Conservation (phyloP, 169 alveolate genomes). For the Toxoplasma gondii region DNA sequence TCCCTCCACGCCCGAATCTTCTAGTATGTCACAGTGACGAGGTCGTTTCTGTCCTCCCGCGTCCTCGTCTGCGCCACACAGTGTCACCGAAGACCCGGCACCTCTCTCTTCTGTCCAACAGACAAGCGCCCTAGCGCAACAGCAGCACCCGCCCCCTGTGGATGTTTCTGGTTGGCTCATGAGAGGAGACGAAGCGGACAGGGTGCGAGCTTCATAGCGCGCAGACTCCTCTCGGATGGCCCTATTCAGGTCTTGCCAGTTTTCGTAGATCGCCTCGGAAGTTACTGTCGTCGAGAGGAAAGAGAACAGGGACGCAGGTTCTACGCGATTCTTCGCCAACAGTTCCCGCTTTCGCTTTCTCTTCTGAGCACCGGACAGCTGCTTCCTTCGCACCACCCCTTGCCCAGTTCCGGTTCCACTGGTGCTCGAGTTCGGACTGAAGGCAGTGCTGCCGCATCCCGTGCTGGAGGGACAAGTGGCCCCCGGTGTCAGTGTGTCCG, state of each 20-base stretch:
- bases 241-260: conserved; percentile 25
- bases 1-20: too few relatives aligned
- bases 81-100: background rate
- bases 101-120: too few relatives aligned
- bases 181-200: background rate
- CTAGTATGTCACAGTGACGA: too few relatives aligned
- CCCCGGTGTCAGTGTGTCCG: background rate
- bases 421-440: background rate
- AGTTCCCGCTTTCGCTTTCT: conserved; percentile 10
- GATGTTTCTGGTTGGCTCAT: background rate
- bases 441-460: background rate
- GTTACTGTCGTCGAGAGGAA: conserved; percentile 27
- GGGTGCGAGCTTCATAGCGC: conserved; percentile 19
- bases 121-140: background rate
- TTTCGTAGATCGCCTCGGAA: background rate
- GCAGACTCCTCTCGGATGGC: conserved; percentile 14
- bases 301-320: conserved; percentile 24
- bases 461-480: background rate
- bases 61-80: background rate
- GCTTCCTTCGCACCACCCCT: conserved; percentile 15
- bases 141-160: background rate
- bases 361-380: conserved; percentile 39
- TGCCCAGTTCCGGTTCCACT: background rate
- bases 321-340: conserved; percentile 33
- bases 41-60: too few relatives aligned